A percentile compares a stretch with the other conserved stretches of the same genome.
Evolutionary conservation across 1,284 basidiomycete genomes (phyloP).

Genomic region (Takashimella koratensis): DNA sequence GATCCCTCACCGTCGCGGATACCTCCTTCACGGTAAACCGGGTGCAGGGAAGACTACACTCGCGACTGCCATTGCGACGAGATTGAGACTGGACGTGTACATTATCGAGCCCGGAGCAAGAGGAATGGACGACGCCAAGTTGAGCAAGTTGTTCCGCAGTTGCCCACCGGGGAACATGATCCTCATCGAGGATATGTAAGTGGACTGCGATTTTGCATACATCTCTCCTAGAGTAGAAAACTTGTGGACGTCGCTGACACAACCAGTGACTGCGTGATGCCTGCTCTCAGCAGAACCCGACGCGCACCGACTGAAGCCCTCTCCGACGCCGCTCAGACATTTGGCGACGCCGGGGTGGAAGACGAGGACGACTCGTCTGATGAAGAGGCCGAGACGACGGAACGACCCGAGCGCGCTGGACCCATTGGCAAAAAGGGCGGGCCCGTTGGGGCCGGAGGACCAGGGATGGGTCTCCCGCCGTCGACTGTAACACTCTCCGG

Average conservation of each 20-base stretch:
- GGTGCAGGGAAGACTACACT: constrained; percentile 33
- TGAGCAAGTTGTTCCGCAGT: constrained; percentile 23
- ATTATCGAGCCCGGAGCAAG: constrained; percentile 25
- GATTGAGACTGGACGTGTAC: constrained; percentile 27
- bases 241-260: too few relatives aligned
- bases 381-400: not conserved
- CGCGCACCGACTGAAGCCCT: not conserved
- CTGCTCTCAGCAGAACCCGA: not conserved
- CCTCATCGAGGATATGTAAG: constrained; percentile 36
- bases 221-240: too few relatives aligned
- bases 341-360: not conserved
- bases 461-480: constrained; percentile 14
- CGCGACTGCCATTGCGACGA: constrained; percentile 28
- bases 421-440: constrained; percentile 4
- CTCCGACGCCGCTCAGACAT: not conserved
- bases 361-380: not conserved
- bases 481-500: constrained; percentile 33
- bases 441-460: not conserved
- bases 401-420: not conserved
- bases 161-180: constrained; percentile 25
- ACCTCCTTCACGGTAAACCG: constrained; percentile 29
- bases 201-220: too few relatives aligned
- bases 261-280: constrained; percentile 16
- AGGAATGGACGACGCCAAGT: constrained; percentile 35
- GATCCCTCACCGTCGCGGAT: constrained; percentile 31